These are phyloP conservation scores for Neurospora sp. DNA, from an alignment of 495 filamentous ascomycete species.

Conservation along the genomic window DNA sequence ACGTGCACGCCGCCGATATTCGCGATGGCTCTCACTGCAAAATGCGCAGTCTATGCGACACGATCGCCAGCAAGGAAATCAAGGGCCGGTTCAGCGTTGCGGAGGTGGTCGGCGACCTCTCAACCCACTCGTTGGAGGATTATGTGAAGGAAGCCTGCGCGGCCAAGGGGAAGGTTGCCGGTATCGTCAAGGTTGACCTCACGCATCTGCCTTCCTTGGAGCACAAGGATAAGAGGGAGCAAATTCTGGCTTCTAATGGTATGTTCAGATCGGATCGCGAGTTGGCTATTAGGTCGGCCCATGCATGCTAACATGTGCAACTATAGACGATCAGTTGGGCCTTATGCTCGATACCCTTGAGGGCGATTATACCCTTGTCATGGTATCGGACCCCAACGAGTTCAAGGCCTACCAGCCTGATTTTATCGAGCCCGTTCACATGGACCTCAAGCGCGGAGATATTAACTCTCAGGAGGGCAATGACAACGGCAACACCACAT, in stretches of 20 bases:
- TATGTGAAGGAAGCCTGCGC: conserved; percentile 23
- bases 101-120: conserved; percentile 53
- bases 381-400: conserved; percentile 28
- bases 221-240: conserved; percentile 32
- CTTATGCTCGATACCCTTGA: conserved; percentile 23
- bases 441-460: conserved; percentile 37
- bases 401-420: conserved; percentile 35
- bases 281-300: not conserved
- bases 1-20: conserved; percentile 57
- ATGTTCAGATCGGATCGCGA: conserved; percentile 7
- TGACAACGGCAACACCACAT: conserved; percentile 15
- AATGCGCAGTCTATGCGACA: conserved; percentile 22
- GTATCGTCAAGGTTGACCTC: conserved; percentile 40
- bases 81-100: conserved; percentile 32
- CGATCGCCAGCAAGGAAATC: conserved; percentile 10
- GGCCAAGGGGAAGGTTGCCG: conserved; percentile 27
- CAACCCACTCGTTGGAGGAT: conserved; percentile 27
- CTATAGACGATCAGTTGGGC: conserved; percentile 30
- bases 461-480: conserved; percentile 6
- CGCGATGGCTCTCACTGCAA: conserved; percentile 25
- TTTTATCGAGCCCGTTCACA: conserved; percentile 32
- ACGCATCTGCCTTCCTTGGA: conserved; percentile 34
- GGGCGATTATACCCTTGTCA: conserved; percentile 38
- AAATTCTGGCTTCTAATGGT: conserved; percentile 56
- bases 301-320: conserved; percentile 6